These are phyloP conservation scores for Dryas drummondii DNA, from an alignment of 306 rosid species.

Conservation along the genomic window DNA sequence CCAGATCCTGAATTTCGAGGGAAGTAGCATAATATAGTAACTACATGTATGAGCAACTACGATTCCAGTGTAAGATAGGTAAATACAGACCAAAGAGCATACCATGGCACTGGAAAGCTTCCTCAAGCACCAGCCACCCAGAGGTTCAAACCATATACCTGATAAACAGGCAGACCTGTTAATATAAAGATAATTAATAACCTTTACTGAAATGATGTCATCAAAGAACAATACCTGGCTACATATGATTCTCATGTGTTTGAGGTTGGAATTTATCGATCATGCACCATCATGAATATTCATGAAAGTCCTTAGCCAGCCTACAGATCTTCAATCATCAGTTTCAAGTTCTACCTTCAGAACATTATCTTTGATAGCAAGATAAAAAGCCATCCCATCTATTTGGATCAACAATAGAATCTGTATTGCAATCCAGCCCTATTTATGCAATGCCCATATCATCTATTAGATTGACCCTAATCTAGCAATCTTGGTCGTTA, in stretches of 20 bases:
- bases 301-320: conserved; percentile 37
- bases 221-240: conserved; percentile 34
- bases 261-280: conserved; percentile 26
- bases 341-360: conserved; percentile 15
- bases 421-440: neutral
- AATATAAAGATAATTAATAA: conserved; percentile 15
- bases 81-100: neutral
- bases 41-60: neutral
- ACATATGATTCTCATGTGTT: conserved; percentile 16
- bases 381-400: conserved; percentile 1
- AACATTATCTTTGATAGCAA: conserved; percentile 9
- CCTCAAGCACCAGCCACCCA: conserved; percentile 19
- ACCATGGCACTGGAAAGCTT: conserved; percentile 34
- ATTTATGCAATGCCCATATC: neutral
- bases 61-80: neutral
- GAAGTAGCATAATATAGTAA: neutral
- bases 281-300: conserved; percentile 28
- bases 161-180: conserved; percentile 25
- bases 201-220: conserved; percentile 19
- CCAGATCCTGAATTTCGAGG: neutral
- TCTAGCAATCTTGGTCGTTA: neutral
- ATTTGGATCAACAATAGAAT: neutral
- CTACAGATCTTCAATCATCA: conserved; percentile 19
- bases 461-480: neutral
- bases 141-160: conserved; percentile 34